A percentile compares a stretch with the other conserved stretches of the same genome.
phyloP scores from a whole-genome alignment of 116 monocot genomes.

The Dioscorea cayenensis region DNA sequence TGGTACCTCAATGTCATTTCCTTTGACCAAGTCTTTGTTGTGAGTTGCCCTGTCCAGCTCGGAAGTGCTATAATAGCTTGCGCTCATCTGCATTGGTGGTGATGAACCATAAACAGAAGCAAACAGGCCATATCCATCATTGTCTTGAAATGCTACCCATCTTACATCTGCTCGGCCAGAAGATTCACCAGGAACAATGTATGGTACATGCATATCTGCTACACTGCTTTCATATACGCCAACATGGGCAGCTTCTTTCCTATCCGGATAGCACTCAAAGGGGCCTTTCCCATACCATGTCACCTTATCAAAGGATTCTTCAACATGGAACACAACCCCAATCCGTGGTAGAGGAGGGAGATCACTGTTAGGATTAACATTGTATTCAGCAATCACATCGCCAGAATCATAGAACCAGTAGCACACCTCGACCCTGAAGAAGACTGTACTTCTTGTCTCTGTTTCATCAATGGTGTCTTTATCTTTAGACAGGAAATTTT shows the following conservation, averaged over 20 bases:
- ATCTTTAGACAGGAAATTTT: conserved; percentile 4
- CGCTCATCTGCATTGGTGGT: conserved; percentile 94
- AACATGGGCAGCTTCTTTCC: conserved; percentile 86
- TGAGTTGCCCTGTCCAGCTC: conserved; percentile 86
- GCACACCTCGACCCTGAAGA: conserved; percentile 34
- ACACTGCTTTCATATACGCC: conserved; percentile 63
- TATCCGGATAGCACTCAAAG: conserved; percentile 97
- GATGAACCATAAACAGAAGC: conserved; percentile 62
- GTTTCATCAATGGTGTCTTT: not conserved
- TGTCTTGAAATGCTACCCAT: conserved; percentile 71
- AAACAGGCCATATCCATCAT: conserved; percentile 60
- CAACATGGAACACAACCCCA: conserved; percentile 61
- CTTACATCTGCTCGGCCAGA: conserved; percentile 81
- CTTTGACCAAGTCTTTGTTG: conserved; percentile 63
- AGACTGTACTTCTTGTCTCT: conserved; percentile 4
- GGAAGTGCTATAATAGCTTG: conserved; percentile 59
- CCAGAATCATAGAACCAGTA: conserved; percentile 66
- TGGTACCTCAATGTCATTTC: conserved; percentile 80
- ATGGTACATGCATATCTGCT: conserved; percentile 74
- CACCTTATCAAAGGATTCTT: conserved; percentile 48
- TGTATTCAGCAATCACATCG: conserved; percentile 65
- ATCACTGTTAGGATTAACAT: conserved; percentile 47
- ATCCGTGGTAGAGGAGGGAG: conserved; percentile 92
- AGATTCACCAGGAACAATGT: conserved; percentile 80
- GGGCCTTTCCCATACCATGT: conserved; percentile 96